Percentiles rank a stretch among this genome's conserved stretches.
Conservation (phyloP, 306 rosid genomes). For the Luffa acutangula region DNA sequence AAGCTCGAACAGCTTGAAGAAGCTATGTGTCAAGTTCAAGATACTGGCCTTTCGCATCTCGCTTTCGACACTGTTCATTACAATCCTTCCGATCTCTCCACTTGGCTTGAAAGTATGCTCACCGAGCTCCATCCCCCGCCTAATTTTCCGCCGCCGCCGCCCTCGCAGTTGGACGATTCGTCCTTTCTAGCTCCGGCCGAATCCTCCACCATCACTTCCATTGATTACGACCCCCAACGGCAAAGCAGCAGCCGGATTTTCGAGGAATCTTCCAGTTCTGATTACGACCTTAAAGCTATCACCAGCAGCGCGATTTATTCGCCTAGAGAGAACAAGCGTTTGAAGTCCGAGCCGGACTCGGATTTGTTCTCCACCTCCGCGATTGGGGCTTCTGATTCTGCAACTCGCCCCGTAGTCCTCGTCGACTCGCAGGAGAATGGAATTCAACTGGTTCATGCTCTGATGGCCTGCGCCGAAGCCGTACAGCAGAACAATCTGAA, state of each 20-base stretch:
- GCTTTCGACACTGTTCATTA: slow-evolving; percentile 49
- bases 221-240: slow-evolving; percentile 20
- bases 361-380: slow-evolving; percentile 15
- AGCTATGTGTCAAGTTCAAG: slow-evolving; percentile 50
- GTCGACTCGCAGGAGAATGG: slow-evolving; percentile 86
- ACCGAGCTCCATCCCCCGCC: slow-evolving; percentile 39
- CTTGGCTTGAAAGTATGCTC: slow-evolving; percentile 65
- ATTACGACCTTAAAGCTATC: slow-evolving; percentile 66
- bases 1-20: slow-evolving; percentile 72
- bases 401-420: slow-evolving; percentile 40
- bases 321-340: slow-evolving; percentile 32
- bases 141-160: slow-evolving; percentile 17
- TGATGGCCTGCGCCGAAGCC: slow-evolving; percentile 88
- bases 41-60: slow-evolving; percentile 37
- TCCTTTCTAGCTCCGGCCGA: slow-evolving; percentile 37
- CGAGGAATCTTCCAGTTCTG: slow-evolving; percentile 38
- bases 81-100: slow-evolving; percentile 75
- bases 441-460: slow-evolving; percentile 59
- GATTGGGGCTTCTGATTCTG: slow-evolving; percentile 9
- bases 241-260: slow-evolving; percentile 11
- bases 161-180: background rate
- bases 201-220: slow-evolving; percentile 44
- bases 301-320: slow-evolving; percentile 54
- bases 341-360: slow-evolving; percentile 22
- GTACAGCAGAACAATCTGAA: slow-evolving; percentile 44